These are phyloP conservation scores for Geoglossum cookeanum DNA, from an alignment of 2,329 filamentous ascomycete species.

Conservation along the genomic window DNA sequence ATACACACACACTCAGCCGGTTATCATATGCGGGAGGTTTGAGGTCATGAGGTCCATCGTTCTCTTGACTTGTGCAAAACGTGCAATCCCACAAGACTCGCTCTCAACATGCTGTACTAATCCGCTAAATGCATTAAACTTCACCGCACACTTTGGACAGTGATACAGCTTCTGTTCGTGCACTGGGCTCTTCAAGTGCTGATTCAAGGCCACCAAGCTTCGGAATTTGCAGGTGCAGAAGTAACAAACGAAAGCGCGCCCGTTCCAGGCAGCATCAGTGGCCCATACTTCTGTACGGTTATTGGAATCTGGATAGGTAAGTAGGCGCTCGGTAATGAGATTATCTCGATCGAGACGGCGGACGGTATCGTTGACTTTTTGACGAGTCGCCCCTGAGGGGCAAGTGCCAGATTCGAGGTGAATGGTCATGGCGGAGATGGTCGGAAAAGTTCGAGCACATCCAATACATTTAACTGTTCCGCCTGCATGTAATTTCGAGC, in stretches of 20 bases:
- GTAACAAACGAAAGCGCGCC: no score
- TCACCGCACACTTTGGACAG: not conserved
- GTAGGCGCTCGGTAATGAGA: no score
- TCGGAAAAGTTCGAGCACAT: slow-evolving; percentile 10
- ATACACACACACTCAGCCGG: no score
- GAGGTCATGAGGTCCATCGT: no score
- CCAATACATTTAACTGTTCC: slow-evolving; percentile 3
- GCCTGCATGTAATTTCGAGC: no score
- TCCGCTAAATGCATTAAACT: not conserved
- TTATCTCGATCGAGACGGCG: no score
- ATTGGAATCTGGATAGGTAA: no score
- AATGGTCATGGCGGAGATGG: slow-evolving; percentile 13
- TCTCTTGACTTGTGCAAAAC: no score
- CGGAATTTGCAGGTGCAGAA: not conserved
- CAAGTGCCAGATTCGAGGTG: slow-evolving; percentile 14
- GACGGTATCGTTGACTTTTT: no score
- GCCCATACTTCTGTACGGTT: no score
- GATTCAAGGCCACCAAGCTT: not conserved
- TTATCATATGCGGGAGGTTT: no score
- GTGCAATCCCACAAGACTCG: not conserved
- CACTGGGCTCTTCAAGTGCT: not conserved
- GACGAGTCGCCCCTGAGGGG: not conserved
- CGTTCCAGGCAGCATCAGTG: not conserved
- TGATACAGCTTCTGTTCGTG: not conserved
- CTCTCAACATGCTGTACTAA: not conserved